Conservation (phyloP, 805 yeast species). For the Ogataea degrootiae region DNA sequence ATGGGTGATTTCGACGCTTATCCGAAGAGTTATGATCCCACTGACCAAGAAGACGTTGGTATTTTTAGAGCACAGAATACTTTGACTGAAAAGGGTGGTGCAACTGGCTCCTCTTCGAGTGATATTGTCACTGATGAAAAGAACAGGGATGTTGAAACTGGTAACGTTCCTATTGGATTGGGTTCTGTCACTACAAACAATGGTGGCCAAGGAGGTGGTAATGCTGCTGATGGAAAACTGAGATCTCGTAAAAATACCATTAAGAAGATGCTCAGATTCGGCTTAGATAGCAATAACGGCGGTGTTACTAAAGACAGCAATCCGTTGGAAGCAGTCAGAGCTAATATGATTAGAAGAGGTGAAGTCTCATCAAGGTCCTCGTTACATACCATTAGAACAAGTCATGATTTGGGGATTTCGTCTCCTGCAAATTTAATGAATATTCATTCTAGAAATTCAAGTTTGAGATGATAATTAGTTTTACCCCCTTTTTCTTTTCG, state of each 20-base stretch:
- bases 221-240: not conserved
- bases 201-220: not conserved
- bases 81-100: not conserved
- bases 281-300: not conserved
- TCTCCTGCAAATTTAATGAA: conserved; percentile 21
- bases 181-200: not conserved
- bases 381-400: conserved; percentile 21
- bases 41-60: conserved; percentile 32
- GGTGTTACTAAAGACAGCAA: not conserved
- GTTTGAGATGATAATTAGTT: not conserved
- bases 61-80: conserved; percentile 8
- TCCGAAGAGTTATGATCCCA: conserved; percentile 51
- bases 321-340: conserved; percentile 15
- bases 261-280: conserved; percentile 9
- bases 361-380: conserved; percentile 22
- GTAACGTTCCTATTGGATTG: not conserved
- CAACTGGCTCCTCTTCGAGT: conserved; percentile 1
- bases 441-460: conserved; percentile 15
- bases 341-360: conserved; percentile 19
- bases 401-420: conserved; percentile 20
- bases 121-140: conserved; percentile 8
- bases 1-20: conserved; percentile 48
- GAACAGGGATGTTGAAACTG: conserved; percentile 13
- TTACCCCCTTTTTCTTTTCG: not conserved
- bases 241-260: conserved; percentile 17